Percentiles rank a stretch among this genome's conserved stretches.
Conservation (phyloP, 106 monocot species). For the Agapanthus africanus region DNA sequence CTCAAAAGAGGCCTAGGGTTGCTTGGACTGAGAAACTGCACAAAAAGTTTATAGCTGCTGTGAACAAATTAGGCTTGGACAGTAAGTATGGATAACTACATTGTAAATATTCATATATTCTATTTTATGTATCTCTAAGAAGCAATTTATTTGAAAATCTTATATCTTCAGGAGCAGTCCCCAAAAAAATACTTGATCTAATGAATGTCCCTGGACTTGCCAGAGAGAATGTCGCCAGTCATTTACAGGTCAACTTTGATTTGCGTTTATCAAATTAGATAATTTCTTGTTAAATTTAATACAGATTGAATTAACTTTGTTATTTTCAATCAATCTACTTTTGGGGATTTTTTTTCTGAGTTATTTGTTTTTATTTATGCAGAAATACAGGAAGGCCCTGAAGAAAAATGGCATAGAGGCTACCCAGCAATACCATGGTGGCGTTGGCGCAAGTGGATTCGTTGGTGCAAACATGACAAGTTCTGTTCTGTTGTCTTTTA, state of each 20-base stretch:
- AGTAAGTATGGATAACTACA: constrained; percentile 14
- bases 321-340: not conserved
- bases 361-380: not conserved
- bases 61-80: constrained; percentile 18
- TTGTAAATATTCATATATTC: not conserved
- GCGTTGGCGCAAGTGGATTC: not conserved
- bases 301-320: not conserved
- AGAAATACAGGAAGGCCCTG: constrained; percentile 30
- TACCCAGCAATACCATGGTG: not conserved
- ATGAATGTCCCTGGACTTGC: constrained; percentile 24
- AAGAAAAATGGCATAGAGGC: constrained; percentile 8
- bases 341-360: not conserved
- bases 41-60: constrained; percentile 17
- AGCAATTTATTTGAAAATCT: not conserved
- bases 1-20: constrained; percentile 20
- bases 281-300: not conserved
- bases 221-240: constrained; percentile 33
- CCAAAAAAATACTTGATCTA: constrained; percentile 25
- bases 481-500: not conserved
- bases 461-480: not conserved
- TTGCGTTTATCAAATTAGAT: not conserved
- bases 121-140: not conserved
- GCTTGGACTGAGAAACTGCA: constrained; percentile 22
- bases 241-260: constrained; percentile 26
- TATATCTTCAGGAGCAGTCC: constrained; percentile 20